Base-by-base conservation (phyloP, 148 eudicot genomes). In the Rhododendron mucronatum region DNA sequence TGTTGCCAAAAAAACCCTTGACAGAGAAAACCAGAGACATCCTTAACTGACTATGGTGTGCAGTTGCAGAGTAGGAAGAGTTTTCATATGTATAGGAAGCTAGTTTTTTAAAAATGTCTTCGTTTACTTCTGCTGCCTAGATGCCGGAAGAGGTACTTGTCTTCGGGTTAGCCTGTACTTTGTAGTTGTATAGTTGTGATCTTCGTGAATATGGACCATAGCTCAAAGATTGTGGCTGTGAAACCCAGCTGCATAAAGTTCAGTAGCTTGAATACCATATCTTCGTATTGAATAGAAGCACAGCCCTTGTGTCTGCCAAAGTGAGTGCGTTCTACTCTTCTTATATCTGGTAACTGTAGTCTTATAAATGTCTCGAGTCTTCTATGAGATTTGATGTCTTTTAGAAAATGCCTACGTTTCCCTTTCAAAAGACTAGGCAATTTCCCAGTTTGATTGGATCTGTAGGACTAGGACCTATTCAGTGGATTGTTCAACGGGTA, bases 1-100 rank as follows among this genome's bases (percentile, higher is more conserved):
- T 7, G 92, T 92, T 80, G 90, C 85, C 7, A 88, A 86, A 83
- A 88, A 88, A 89, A 84, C 89, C 45, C 81, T 67, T 37, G 47
- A 48, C 15, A 81, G 51, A 39, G 59, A 76, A 69, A 50, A 82
- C 23, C 88, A 78, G 85, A 85, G 88, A 83, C 63, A 7, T 53
- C 51, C 65, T 45, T 85, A 76, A 51, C 18, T 5, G 37, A 81
- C 9, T 5, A 39, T 84, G n/a, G 81, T 50, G 86, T 74, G 81
- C 86, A 35, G 86, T 67, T 84, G 79, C 37, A 75, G 81, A 35
- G 23, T 84, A 55, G 48, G 69, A 8, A 39, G 12, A 47, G 63
- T 73, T 74, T 6, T 74, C 20, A 37, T 8, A 30, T 75, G 81
- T 37, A 75, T 35, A 48, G 14, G 28, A 57, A 75, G 69, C 57